These are phyloP conservation scores for Pythium periplocum DNA, from an alignment of 352 stramenopile species.

Conservation along the genomic window DNA sequence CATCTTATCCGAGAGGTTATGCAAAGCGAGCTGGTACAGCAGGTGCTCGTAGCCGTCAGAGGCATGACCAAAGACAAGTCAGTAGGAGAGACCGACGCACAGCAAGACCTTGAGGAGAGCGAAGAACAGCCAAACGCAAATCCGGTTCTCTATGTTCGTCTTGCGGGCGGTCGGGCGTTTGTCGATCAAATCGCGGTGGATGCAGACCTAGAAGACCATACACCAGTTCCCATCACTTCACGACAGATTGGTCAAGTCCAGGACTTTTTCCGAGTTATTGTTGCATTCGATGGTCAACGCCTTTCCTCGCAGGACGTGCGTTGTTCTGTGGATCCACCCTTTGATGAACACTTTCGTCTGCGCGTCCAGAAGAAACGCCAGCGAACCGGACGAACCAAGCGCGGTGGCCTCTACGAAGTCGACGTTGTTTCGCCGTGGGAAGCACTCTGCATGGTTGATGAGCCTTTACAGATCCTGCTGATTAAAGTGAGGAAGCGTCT, in stretches of 20 bases:
- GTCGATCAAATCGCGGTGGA: constrained; percentile 55
- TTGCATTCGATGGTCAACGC: constrained; percentile 54
- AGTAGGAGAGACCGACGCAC: neutral
- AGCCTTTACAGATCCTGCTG: constrained; percentile 51
- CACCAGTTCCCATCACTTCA: constrained; percentile 7
- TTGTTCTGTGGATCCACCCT: constrained; percentile 53
- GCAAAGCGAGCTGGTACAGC: constrained; percentile 71
- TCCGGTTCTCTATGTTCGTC: constrained; percentile 38
- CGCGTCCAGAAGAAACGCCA: constrained; percentile 31
- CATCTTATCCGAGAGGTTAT: constrained; percentile 52
- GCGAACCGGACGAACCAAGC: constrained; percentile 15
- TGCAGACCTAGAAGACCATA: constrained; percentile 12
- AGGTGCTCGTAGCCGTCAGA: constrained; percentile 45
- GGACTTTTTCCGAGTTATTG: constrained; percentile 47
- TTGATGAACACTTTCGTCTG: constrained; percentile 70
- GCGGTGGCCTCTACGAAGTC: constrained; percentile 35
- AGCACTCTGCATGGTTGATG: constrained; percentile 57
- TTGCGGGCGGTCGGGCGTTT: constrained; percentile 61
- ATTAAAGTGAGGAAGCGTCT: constrained; percentile 59
- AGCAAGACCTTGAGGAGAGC: constrained; percentile 7
- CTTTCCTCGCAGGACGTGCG: constrained; percentile 34
- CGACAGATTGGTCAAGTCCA: constrained; percentile 37
- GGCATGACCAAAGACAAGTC: constrained; percentile 17
- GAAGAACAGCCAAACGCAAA: constrained; percentile 2
- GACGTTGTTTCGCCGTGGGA: constrained; percentile 63